Percentiles rank a stretch among this genome's conserved stretches.
Evolutionary conservation across 2,329 filamentous ascomycete species (phyloP).

Genomic region (Harringtonia lauricola): DNA sequence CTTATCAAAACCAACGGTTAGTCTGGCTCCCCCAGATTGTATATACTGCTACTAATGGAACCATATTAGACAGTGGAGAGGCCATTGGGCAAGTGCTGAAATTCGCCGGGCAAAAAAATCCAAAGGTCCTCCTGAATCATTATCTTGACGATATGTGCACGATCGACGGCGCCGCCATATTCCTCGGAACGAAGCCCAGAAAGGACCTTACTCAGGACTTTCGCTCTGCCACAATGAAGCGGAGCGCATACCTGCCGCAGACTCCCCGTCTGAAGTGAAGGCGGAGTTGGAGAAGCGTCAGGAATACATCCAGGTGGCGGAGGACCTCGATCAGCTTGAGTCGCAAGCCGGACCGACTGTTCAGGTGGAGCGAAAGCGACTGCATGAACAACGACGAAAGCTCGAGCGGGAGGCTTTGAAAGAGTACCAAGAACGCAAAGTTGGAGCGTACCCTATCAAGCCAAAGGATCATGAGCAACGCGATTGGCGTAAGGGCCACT

Average conservation of each 20-base stretch:
- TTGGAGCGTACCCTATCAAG: neutral
- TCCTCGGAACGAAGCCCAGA: neutral
- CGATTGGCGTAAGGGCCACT: conserved; percentile 1
- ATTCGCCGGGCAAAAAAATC: neutral
- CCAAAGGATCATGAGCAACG: neutral
- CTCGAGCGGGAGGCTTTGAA: neutral
- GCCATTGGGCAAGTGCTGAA: neutral
- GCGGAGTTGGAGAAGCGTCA: neutral
- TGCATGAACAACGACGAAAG: conserved; percentile 3
- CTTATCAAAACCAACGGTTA: conserved; percentile 3
- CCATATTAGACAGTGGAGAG: neutral
- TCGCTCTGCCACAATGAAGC: conserved; percentile 1
- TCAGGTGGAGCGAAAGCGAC: neutral
- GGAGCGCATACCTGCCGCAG: neutral
- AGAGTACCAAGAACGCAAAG: neutral
- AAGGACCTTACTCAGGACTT: conserved; percentile 2
- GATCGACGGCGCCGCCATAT: conserved; percentile 1
- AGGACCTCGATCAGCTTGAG: neutral
- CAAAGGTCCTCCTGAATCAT: conserved; percentile 1
- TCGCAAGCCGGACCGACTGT: neutral
- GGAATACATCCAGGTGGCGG: neutral
- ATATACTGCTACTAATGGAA: neutral
- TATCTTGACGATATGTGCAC: conserved; percentile 2
- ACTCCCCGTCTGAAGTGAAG: neutral
- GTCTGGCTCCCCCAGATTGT: neutral